Base-by-base conservation (phyloP, 257 asterid species). In the Salvia rosmarinus region DNA sequence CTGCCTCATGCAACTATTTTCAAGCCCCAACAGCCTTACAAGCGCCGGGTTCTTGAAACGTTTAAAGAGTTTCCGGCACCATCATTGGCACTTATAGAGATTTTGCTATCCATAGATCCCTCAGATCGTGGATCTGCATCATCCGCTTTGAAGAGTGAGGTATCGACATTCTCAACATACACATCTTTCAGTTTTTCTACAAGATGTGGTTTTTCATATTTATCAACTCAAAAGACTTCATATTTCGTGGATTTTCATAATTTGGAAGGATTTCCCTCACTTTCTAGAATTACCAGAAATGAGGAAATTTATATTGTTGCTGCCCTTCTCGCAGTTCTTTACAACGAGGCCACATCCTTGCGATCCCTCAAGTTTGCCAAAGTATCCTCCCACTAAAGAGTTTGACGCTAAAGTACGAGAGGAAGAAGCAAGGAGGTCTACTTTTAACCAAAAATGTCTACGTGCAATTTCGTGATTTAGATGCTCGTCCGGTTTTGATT, bases 321-420 rank as follows among this genome's bases (percentile, higher is more conserved):
- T 47, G 42, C 74, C 46, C 30, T 67, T 71, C 56, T 66, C 72
- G 47, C 87, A 94, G 99, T 94, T 91, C 80, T 94, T 94, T 74
- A 79, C 83, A 35, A 85, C 93, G 71, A 82, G 73, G 55, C 99
- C 99, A 0, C 85, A 83, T 79, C 96, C 99, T 34, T 94, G 96
- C 77, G 95, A 91, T 56, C 99, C 99, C 67, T 91, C 95, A 63
- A 86, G 91, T 75, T 85, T 94, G 77, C 99, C 99, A 2, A 91
- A 81, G 67, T 94, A 94, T 83, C 97, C 97, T 71, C 99, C 99
- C 37, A 89, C 97, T 83, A 93, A 93, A 75, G 98, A 93, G 84
- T 86, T 90, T 72, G 96, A 93, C 77, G 97, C 95, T 7, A 94
- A 94, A 89, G 82, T 91, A 55, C 88, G 99, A 54, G 97, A 91